A percentile compares a stretch with the other conserved stretches of the same genome.
Evolutionary conservation across 2,329 filamentous ascomycete genomes (phyloP).

Genomic region (Fusarium continuum): DNA sequence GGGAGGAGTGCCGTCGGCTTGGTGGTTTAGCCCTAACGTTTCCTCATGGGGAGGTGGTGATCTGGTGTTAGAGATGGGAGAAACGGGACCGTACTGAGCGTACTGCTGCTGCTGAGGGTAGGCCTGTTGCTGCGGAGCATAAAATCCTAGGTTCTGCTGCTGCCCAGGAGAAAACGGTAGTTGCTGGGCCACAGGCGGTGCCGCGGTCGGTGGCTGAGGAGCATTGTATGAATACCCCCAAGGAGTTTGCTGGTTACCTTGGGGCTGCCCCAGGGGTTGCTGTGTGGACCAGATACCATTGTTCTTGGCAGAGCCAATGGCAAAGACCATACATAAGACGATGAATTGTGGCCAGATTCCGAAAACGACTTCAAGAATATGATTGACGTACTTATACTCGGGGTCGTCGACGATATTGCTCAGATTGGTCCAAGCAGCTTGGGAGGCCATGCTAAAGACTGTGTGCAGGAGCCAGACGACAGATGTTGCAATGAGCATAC

Average conservation of each 20-base stretch:
- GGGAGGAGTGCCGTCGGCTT: conserved; percentile 44
- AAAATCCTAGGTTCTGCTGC: too few relatives aligned
- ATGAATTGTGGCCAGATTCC: conserved; percentile 40
- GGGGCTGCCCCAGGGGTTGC: conserved; percentile 21
- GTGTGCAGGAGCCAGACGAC: conserved; percentile 41
- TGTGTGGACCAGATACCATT: conserved; percentile 44
- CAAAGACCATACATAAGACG: conserved; percentile 41
- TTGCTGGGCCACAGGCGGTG: conserved; percentile 8
- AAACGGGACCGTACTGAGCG: neutral
- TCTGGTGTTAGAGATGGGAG: neutral
- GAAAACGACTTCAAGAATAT: conserved; percentile 40
- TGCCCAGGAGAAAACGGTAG: too few relatives aligned
- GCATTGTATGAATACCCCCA: conserved; percentile 36
- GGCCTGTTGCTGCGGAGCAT: neutral
- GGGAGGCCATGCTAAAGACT: conserved; percentile 36
- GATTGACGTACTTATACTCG: conserved; percentile 1
- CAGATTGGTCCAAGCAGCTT: conserved; percentile 13
- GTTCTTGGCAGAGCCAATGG: conserved; percentile 38
- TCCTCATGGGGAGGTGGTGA: conserved; percentile 44
- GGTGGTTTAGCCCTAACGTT: conserved; percentile 46
- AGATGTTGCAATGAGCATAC: conserved; percentile 37
- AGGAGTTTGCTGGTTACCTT: conserved; percentile 16
- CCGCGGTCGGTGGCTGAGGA: neutral
- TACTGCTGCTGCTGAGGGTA: neutral
- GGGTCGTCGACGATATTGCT: neutral